Conservation (phyloP, 23 red algal species). For the Pyropia haitanensis region DNA sequence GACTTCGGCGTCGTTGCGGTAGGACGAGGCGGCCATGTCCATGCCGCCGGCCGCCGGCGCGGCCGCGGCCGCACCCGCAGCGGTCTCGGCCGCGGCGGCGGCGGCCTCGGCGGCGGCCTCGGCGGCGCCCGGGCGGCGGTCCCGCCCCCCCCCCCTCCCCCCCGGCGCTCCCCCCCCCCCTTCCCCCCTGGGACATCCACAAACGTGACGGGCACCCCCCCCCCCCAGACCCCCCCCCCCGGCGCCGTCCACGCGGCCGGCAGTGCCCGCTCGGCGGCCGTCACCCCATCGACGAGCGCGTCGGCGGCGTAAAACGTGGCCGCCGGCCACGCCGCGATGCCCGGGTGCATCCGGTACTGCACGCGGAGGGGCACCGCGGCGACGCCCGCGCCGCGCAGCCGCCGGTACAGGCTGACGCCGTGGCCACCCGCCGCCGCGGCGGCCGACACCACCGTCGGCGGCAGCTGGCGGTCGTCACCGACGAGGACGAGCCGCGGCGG, state of each 20-base stretch:
- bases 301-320: slow-evolving; percentile 38
- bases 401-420: slow-evolving; percentile 39
- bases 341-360: slow-evolving; percentile 89
- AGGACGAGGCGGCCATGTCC: too few species aligned
- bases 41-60: too few species aligned
- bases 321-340: slow-evolving; percentile 36
- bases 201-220: too few species aligned
- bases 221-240: too few species aligned
- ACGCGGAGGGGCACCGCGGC: slow-evolving; percentile 14
- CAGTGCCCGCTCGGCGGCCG: slow-evolving; percentile 4
- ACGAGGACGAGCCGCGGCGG: slow-evolving; percentile 48
- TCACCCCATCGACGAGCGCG: slow-evolving; percentile 23
- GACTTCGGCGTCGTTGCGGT: too few species aligned
- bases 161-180: too few species aligned
- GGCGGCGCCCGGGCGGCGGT: too few species aligned
- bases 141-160: too few species aligned
- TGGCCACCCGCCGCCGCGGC: slow-evolving; percentile 2
- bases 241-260: background rate
- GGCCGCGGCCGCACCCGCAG: too few species aligned
- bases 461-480: slow-evolving; percentile 74
- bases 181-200: too few species aligned
- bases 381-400: slow-evolving; percentile 29
- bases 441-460: slow-evolving; percentile 29
- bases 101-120: too few species aligned
- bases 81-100: too few species aligned